Base-by-base conservation (phyloP, 805 yeast species). In the Candida nitratophila region DNA sequence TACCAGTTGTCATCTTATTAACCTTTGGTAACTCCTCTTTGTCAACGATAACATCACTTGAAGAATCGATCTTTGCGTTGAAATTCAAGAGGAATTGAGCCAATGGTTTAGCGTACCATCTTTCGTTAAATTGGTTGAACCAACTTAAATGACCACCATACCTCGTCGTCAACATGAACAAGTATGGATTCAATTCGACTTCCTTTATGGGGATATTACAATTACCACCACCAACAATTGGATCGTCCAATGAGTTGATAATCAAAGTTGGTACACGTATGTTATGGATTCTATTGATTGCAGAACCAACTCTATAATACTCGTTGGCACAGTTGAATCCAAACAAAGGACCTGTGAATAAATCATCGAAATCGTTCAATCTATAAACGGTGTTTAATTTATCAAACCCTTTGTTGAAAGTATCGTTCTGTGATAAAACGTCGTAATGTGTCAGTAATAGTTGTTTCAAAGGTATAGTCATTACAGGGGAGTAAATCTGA, bases 121-220 rank as follows among this genome's bases (percentile, higher is more conserved):
- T 75, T 36, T 69, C 68, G 22, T 84, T 83, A 22, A 71, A 65
- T 40, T 69, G 63, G 50, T 73, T 69, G 48, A 79, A 86, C 83
- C 83, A 86, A n/a, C 86, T 93, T 43, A 86, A 70, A 61, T 86
- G 96, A 1, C 95, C 95, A 7, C 96, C 96, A 42, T 75, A 68
- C 36, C 74, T 70, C 7, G 90, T 82, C 46, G 79, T 73, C 5
- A 80, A 68, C 54, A 82, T 51, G 37, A 74, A 63, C 30, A 78
- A 63, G 55, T 73, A 77, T 1, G 95, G 93, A 55, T 85, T 85
- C 27, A 57, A 50, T 34, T 55, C 49, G 19, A 76, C 70, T 47
- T 79, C 82, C 15, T 56, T 57, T 32, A 59, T 57, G 1, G 93
- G 93, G 22, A 83, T 56, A 24, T 56, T 61, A 15, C 50, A 45